These are phyloP conservation scores for Rhodotorula glutinis DNA, from an alignment of 1,284 basidiomycete genomes.

Conservation along the genomic window DNA sequence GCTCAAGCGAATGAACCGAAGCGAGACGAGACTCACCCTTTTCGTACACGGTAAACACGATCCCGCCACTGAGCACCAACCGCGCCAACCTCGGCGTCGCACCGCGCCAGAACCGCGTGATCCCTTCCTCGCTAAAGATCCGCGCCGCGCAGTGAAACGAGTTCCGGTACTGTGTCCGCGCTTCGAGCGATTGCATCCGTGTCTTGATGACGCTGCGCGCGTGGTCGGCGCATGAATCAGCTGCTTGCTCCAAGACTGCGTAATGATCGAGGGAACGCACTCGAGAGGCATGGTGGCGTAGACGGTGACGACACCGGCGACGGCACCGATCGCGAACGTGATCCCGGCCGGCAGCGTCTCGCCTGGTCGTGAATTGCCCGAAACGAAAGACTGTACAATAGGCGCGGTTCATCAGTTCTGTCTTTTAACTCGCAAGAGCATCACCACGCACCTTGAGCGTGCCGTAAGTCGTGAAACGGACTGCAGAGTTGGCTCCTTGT, in stretches of 20 bases:
- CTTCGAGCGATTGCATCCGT: slow-evolving; percentile 90
- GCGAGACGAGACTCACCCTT: slow-evolving; percentile 49
- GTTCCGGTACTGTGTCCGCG: slow-evolving; percentile 77
- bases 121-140: slow-evolving; percentile 62
- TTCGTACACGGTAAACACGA: slow-evolving; percentile 92
- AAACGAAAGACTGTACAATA: slow-evolving; percentile 63
- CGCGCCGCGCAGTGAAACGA: slow-evolving; percentile 91
- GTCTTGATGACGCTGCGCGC: slow-evolving; percentile 86
- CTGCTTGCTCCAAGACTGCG: background rate
- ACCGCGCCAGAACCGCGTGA: slow-evolving; percentile 78
- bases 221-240: background rate
- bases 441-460: slow-evolving; percentile 70
- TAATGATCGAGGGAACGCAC: slow-evolving; percentile 54
- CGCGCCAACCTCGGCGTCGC: slow-evolving; percentile 83
- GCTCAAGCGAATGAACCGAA: background rate
- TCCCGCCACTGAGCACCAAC: slow-evolving; percentile 83
- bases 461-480: slow-evolving; percentile 93
- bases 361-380: slow-evolving; percentile 76
- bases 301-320: slow-evolving; percentile 91
- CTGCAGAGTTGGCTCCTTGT: slow-evolving; percentile 94
- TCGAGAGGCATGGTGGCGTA: slow-evolving; percentile 89
- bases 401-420: background rate
- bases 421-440: too few relatives aligned
- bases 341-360: slow-evolving; percentile 79
- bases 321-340: slow-evolving; percentile 90